Evolutionary conservation across 345 rosid species (phyloP), one percentile per base, ranked within the genome.

Genomic region (Syzygium grande): DNA sequence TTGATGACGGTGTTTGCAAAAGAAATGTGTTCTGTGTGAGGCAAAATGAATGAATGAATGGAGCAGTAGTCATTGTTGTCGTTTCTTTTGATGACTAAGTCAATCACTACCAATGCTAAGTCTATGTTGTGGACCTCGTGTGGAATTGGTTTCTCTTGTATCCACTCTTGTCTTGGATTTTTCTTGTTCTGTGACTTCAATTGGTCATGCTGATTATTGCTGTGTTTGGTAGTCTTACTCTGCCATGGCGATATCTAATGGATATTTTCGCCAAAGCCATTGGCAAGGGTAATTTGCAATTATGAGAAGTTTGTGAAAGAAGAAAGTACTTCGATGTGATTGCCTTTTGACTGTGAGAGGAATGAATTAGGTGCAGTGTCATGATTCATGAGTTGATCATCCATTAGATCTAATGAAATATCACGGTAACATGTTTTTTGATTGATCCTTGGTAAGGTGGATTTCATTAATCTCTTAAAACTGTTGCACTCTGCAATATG

Each of bases 251-350:
- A 7, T 29, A 63, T 29, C 41, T 63, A 0, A 7, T 29, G 11
- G 2, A 63, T 6, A 63, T 63, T 3, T n/a, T 63, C 1, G 38
- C 73, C 4, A n/a, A 13, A 1, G 38, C 0, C 0, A 9, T 63
- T 14, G 17, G 34, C 38, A 59, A 59, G 65, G 1, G 3, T 25
- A 59, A 59, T 2, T 59, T 59, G 65, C 16, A 11, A 59, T 27
- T 5, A 2, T 2, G 30, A 6, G 29, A 11, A 59, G 16, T 59
- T 59, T 27, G 30, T 2, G 30, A 3, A 27, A 59, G 30, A 59
- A 59, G 17, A 61, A 61, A 0, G 8, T 2, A n/a, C 17, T 61
- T 61, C 1, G 25, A 5, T 2, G 9, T 13, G 17, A 61, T 61
- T 61, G 9, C 73, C 34, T 27, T 13, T 61, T 13, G 73, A 61